Percentiles rank a stretch among this genome's conserved stretches.
Conservation (phyloP, 2,329 filamentous ascomycete genomes). For the Coniochaeta hoffmannii region DNA sequence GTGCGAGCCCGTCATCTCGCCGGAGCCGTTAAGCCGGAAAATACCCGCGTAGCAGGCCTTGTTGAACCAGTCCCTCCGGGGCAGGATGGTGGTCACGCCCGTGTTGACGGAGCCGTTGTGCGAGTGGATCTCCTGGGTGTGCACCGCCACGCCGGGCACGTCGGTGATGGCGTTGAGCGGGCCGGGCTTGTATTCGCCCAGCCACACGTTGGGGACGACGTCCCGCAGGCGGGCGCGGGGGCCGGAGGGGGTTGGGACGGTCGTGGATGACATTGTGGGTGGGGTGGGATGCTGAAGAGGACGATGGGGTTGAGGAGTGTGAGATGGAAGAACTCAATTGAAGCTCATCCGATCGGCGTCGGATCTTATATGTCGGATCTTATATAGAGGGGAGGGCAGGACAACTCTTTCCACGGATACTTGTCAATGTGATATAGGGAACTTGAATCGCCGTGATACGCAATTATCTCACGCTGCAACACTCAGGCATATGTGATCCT, state of each 20-base stretch:
- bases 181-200: constrained; percentile 36
- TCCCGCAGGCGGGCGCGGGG: constrained; percentile 28
- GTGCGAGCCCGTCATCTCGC: constrained; percentile 54
- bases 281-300: neutral
- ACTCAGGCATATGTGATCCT: neutral
- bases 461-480: neutral
- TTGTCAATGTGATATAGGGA: no score
- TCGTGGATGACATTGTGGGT: neutral
- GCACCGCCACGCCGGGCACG: constrained; percentile 38
- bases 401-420: no score
- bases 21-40: constrained; percentile 57
- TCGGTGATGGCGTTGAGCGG: constrained; percentile 44
- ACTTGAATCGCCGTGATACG: no score
- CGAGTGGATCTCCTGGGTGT: constrained; percentile 34
- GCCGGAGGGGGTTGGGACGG: neutral
- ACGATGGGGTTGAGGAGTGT: neutral
- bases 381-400: neutral
- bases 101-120: constrained; percentile 29
- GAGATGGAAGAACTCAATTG: neutral
- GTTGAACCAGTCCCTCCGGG: constrained; percentile 34
- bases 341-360: neutral
- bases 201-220: constrained; percentile 33
- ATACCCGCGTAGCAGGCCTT: constrained; percentile 39
- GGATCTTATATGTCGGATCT: neutral
- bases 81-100: constrained; percentile 41